Conservation (phyloP, 768 basidiomycete species). For the Rhizopogon sp. region DNA sequence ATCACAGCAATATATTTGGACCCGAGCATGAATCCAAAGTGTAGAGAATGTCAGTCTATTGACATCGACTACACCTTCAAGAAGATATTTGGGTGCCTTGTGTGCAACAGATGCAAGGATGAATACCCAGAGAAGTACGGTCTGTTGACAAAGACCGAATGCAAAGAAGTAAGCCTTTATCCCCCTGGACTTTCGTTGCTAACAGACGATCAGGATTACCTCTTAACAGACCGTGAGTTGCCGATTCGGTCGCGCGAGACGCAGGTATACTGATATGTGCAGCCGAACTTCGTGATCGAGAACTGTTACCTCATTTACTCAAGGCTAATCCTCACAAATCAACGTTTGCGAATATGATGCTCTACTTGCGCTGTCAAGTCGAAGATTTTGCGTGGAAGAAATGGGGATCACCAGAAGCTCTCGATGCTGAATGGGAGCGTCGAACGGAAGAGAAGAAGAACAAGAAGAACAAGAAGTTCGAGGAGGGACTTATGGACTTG, state of each 20-base stretch:
- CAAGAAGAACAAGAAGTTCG: constrained; percentile 93
- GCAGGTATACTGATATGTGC: constrained; percentile 1
- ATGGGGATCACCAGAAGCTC: constrained; percentile 90
- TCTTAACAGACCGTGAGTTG: constrained; percentile 82
- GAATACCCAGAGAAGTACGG: constrained; percentile 90
- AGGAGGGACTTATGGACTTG: constrained; percentile 80
- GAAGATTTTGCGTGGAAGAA: constrained; percentile 98
- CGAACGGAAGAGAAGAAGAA: constrained; percentile 79
- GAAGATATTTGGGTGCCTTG: constrained; percentile 77
- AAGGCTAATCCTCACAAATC: constrained; percentile 95
- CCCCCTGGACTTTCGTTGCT: neutral
- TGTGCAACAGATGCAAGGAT: constrained; percentile 90
- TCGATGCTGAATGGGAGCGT: constrained; percentile 84
- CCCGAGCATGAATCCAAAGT: constrained; percentile 71
- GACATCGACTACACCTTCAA: constrained; percentile 83
- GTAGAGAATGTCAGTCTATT: constrained; percentile 79
- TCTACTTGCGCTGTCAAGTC: constrained; percentile 89
- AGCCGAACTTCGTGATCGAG: constrained; percentile 93
- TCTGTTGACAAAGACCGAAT: constrained; percentile 96
- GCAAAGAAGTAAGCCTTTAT: constrained; percentile 68
- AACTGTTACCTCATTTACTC: constrained; percentile 86
- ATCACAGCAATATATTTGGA: constrained; percentile 74
- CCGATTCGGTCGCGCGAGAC: neutral
- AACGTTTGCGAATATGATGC: constrained; percentile 99
- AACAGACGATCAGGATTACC: constrained; percentile 65